A percentile compares a stretch with the other conserved stretches of the same genome.
These are phyloP conservation scores for Nyctanthes arbortristis DNA, from an alignment of 257 asterid species.

Conservation along the genomic window DNA sequence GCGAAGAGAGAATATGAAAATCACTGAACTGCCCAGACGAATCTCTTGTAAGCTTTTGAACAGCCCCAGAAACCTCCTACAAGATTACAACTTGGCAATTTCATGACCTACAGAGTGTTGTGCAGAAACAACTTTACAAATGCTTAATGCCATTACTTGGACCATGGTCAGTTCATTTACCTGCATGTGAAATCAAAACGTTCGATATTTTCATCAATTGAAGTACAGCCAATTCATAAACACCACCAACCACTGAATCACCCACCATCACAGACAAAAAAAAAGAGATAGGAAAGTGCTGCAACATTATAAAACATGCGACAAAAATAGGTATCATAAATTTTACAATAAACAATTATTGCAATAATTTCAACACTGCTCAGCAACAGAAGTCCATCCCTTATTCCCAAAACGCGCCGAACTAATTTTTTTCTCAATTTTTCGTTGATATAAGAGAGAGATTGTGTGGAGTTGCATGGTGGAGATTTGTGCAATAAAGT, in stretches of 20 bases:
- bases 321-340: neutral
- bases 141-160: neutral
- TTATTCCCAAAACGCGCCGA: neutral
- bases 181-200: neutral
- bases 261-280: neutral
- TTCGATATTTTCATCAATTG: neutral
- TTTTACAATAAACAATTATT: neutral
- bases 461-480: too few relatives aligned
- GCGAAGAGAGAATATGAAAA: constrained; percentile 87
- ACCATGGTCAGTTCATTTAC: constrained; percentile 20
- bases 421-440: too few relatives aligned
- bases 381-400: neutral
- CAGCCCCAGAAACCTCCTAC: constrained; percentile 87
- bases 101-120: constrained; percentile 12
- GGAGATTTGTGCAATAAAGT: too few relatives aligned
- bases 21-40: constrained; percentile 95
- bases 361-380: neutral
- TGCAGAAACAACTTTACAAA: constrained; percentile 11
- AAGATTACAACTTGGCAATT: constrained; percentile 21
- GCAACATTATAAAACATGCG: neutral
- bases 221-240: constrained; percentile 1
- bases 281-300: neutral
- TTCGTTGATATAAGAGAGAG: too few relatives aligned
- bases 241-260: neutral
- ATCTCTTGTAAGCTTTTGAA: constrained; percentile 82